phyloP scores from a whole-genome alignment of 1,139 yeast genomes.

The Magnusiomyces paraingens region DNA sequence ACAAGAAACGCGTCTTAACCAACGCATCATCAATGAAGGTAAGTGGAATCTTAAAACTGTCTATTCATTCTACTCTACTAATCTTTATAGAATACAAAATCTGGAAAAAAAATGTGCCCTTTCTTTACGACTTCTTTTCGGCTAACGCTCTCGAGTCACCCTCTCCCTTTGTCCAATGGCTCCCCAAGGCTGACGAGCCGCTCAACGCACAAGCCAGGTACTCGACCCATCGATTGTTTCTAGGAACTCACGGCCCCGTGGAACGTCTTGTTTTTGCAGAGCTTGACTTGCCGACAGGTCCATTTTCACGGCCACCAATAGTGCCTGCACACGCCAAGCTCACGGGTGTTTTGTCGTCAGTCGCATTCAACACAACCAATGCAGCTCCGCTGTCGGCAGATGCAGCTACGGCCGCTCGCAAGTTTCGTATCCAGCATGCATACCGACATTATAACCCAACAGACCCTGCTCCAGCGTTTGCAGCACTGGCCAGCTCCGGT shows the following conservation, averaged over 20 bases:
- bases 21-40: slow-evolving; percentile 42
- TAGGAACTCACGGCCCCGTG: background rate
- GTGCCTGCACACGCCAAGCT: background rate
- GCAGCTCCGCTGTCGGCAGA: background rate
- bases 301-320: background rate
- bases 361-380: background rate
- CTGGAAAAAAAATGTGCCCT: slow-evolving; percentile 90
- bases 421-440: too few species aligned
- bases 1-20: slow-evolving; percentile 46
- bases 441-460: too few species aligned
- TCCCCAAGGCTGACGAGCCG: slow-evolving; percentile 15
- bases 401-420: background rate
- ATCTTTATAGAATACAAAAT: slow-evolving; percentile 26
- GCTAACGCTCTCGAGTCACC: slow-evolving; percentile 63
- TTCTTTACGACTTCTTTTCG: slow-evolving; percentile 71
- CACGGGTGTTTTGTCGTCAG: background rate
- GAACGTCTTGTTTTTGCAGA: slow-evolving; percentile 6
- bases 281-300: slow-evolving; percentile 8
- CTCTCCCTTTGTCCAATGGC: slow-evolving; percentile 36
- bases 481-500: too few species aligned
- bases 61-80: background rate
- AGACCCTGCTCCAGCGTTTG: too few species aligned
- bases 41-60: slow-evolving; percentile 12
- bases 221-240: background rate
- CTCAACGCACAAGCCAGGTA: background rate